Conservation (phyloP, 441 rosid genomes). For the Viola pubescens region DNA sequence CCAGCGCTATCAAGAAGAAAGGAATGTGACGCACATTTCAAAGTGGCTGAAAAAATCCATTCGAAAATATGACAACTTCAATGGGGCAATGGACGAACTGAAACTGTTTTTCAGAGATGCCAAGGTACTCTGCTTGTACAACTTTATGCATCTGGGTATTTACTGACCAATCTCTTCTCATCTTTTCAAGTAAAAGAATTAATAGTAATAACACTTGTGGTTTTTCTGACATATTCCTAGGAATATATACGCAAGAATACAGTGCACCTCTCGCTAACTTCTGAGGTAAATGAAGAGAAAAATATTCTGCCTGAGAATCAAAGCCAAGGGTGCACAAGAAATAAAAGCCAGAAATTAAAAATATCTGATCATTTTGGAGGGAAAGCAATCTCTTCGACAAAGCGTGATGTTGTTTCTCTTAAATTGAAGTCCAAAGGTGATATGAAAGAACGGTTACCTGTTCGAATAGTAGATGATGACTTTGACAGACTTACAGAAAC, state of each 20-base stretch:
- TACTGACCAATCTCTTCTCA: constrained; percentile 5
- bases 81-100: constrained; percentile 34
- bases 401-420: constrained; percentile 24
- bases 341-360: constrained; percentile 32
- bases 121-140: constrained; percentile 34
- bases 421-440: constrained; percentile 26
- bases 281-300: constrained; percentile 22
- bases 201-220: constrained; percentile 17
- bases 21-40: constrained; percentile 64
- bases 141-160: constrained; percentile 11
- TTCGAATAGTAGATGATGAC: constrained; percentile 27
- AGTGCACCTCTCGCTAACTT: constrained; percentile 22
- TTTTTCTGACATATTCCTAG: constrained; percentile 41
- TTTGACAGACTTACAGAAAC: constrained; percentile 29
- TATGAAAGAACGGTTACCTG: constrained; percentile 25
- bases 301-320: constrained; percentile 20
- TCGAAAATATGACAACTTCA: constrained; percentile 48
- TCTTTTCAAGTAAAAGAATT: constrained; percentile 9
- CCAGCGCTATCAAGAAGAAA: constrained; percentile 69
- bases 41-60: constrained; percentile 93
- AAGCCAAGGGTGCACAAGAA: constrained; percentile 21
- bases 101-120: constrained; percentile 64
- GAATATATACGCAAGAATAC: constrained; percentile 35
- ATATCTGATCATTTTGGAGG: constrained; percentile 26
- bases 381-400: constrained; percentile 17